Evolutionary conservation across 1,284 basidiomycete genomes (phyloP).

Genomic region (Apiotrichum gamsii): DNA sequence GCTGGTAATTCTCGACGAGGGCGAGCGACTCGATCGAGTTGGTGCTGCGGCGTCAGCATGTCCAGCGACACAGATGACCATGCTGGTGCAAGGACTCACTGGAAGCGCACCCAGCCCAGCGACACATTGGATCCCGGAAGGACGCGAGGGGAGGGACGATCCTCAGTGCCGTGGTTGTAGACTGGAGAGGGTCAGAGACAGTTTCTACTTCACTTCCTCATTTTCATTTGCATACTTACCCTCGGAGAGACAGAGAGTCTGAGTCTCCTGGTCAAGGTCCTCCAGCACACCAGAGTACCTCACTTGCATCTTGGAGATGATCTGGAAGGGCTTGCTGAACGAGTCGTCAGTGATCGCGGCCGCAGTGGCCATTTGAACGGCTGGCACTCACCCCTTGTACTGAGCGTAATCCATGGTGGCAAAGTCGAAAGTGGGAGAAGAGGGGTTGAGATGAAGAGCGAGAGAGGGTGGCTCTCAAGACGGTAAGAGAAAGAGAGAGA

Average conservation of each 20-base stretch:
- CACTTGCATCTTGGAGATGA: constrained; percentile 42
- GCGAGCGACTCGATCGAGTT: constrained; percentile 43
- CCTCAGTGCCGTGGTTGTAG: constrained; percentile 44
- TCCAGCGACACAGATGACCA: not conserved
- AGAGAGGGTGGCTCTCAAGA: not conserved
- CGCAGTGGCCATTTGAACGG: not conserved
- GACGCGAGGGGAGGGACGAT: constrained; percentile 30
- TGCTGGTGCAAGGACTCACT: constrained; percentile 53
- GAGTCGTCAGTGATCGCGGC: not conserved
- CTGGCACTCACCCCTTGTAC: constrained; percentile 29
- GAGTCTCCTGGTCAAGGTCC: constrained; percentile 41
- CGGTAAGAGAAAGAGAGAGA: not conserved
- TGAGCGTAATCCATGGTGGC: constrained; percentile 37
- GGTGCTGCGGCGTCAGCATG: too few relatives aligned
- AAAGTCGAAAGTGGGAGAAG: not conserved
- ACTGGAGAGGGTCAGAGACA: constrained; percentile 21
- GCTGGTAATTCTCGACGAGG: constrained; percentile 39
- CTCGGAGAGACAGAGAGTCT: constrained; percentile 41
- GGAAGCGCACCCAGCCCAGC: constrained; percentile 60
- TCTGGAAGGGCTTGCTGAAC: constrained; percentile 42
- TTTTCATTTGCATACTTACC: constrained; percentile 19
- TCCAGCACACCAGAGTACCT: constrained; percentile 45
- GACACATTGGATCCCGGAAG: constrained; percentile 30
- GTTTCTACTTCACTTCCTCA: not conserved
- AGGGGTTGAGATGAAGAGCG: not conserved